These are phyloP conservation scores for Mycena rebaudengoi DNA, from an alignment of 768 basidiomycete species.

Conservation along the genomic window DNA sequence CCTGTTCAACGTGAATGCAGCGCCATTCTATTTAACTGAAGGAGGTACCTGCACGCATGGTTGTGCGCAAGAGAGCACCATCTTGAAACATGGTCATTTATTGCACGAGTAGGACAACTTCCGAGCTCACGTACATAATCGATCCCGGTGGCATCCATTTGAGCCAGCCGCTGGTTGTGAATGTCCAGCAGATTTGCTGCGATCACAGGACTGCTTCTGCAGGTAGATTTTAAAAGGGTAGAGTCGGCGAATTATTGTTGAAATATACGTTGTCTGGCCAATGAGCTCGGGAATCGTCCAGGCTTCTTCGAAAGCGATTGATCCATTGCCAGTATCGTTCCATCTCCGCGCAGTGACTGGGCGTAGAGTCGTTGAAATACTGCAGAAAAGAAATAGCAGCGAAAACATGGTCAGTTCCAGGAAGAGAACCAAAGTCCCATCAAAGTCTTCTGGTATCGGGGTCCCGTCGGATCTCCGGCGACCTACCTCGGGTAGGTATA, in stretches of 20 bases:
- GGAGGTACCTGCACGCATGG: conserved; percentile 34
- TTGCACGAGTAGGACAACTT: background rate
- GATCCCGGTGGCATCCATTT: conserved; percentile 45
- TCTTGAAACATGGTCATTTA: conserved; percentile 29
- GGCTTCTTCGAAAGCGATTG: conserved; percentile 48
- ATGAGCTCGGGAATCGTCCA: conserved; percentile 47
- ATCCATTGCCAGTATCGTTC: conserved; percentile 42
- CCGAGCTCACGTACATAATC: conserved; percentile 39
- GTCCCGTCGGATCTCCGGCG: background rate
- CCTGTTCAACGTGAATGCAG: background rate
- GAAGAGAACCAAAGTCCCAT: background rate
- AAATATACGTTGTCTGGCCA: conserved; percentile 30
- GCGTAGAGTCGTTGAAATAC: background rate
- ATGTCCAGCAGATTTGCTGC: conserved; percentile 46
- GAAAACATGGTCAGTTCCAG: background rate
- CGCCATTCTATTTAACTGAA: conserved; percentile 35
- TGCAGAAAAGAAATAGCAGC: background rate
- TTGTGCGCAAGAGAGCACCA: conserved; percentile 47
- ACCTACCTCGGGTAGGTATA: background rate
- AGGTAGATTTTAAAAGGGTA: background rate
- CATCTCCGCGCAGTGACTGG: conserved; percentile 28
- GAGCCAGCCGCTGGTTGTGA: conserved; percentile 42
- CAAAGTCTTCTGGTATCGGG: background rate
- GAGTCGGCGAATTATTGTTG: background rate
- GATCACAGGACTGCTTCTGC: background rate